phyloP scores from a whole-genome alignment of 306 rosid genomes.

The Macrotyloma uniflorum region DNA sequence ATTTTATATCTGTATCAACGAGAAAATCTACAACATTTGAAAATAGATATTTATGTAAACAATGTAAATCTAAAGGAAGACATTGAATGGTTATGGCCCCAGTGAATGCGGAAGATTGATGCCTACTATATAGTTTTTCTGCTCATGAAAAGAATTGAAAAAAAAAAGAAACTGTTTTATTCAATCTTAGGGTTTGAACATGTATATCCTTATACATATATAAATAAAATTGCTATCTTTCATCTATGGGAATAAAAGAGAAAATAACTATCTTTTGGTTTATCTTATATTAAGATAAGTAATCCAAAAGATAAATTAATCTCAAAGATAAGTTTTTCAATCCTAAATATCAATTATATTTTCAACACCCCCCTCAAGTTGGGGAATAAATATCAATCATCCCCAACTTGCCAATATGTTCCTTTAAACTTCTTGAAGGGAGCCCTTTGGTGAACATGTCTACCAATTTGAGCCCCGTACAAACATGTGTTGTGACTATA shows the following conservation, averaged over 20 bases:
- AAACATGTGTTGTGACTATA: not conserved
- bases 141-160: not conserved
- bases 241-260: not conserved
- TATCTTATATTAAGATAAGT: not conserved
- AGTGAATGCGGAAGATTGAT: not conserved
- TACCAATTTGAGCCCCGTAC: not conserved
- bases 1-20: conserved; percentile 78
- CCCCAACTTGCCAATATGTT: not conserved
- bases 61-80: conserved; percentile 33
- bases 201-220: not conserved
- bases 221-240: not conserved
- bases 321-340: not conserved
- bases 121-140: conserved; percentile 5
- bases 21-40: conserved; percentile 48
- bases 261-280: not conserved
- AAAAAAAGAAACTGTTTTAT: not conserved
- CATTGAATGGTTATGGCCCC: conserved; percentile 16
- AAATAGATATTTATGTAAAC: conserved; percentile 40
- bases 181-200: not conserved
- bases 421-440: not conserved
- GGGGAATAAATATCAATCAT: not conserved
- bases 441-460: not conserved
- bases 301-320: too few species aligned
- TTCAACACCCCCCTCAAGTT: not conserved
- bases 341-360: not conserved